Conservation (phyloP, 108 stramenopile species). For the Pseudonitzschia pungens region DNA sequence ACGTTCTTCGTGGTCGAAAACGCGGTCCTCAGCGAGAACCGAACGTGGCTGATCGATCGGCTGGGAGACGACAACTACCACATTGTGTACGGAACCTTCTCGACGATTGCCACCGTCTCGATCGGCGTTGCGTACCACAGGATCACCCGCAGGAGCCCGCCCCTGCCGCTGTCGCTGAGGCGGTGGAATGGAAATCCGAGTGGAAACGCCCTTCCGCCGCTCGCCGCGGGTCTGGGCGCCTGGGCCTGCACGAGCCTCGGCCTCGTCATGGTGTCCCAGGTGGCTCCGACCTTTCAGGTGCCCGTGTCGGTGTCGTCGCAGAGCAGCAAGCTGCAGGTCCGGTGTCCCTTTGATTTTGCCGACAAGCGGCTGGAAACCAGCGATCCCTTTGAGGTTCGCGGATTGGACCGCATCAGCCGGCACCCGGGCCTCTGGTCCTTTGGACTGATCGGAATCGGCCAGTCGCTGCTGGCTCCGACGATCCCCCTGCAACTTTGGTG, state of each 20-base stretch:
- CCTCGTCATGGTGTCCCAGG: constrained; percentile 68
- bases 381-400: constrained; percentile 34
- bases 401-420: constrained; percentile 79
- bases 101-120: constrained; percentile 75
- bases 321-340: constrained; percentile 62
- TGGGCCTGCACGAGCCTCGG: constrained; percentile 56
- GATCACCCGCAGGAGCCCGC: constrained; percentile 36
- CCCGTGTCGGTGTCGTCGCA: constrained; percentile 51
- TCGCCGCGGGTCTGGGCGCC: constrained; percentile 29
- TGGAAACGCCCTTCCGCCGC: neutral
- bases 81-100: constrained; percentile 66
- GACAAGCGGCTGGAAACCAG: constrained; percentile 25
- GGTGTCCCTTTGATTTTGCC: constrained; percentile 91
- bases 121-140: constrained; percentile 72
- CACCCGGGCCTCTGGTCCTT: constrained; percentile 90
- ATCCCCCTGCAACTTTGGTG: constrained; percentile 65
- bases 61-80: constrained; percentile 80
- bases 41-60: constrained; percentile 65
- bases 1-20: constrained; percentile 85
- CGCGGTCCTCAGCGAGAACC: constrained; percentile 86
- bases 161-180: constrained; percentile 29
- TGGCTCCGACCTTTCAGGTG: constrained; percentile 78
- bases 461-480: constrained; percentile 58
- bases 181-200: neutral
- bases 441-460: constrained; percentile 65